Evolutionary conservation across 345 rosid species (phyloP), one percentile per base, ranked within the genome.

Genomic region (Camelina sativa): DNA sequence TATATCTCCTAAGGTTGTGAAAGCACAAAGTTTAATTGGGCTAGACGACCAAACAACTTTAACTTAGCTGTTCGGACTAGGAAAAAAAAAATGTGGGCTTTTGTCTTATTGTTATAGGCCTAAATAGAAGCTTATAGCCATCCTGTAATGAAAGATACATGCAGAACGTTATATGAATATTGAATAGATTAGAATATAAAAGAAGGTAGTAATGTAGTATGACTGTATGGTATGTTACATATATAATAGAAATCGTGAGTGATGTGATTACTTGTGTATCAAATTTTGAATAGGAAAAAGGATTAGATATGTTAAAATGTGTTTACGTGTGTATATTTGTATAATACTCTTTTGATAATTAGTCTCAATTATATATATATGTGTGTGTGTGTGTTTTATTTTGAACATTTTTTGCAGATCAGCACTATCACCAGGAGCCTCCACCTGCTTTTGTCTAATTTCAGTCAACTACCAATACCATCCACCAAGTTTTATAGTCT

Each of bases 371-470:
- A 17, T 17, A 17, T 17, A 17, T 17, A 17, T 17, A 17, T 17
- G 1, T 5, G 48, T 1, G 8, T 1, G 8, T 15, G 5, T 13
- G 4, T 40, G 5, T 40, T 38, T 48, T 47, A 7, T 48, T 17
- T 48, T 48, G 9, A 48, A 48, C 23, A 3, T 20, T 67, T 71
- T 76, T 63, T 79, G 72, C 78, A 75, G 74, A 85, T 17, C 17
- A 72, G 80, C 94, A 87, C 84, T 86, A 89, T 48, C 80, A 87
- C 71, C 85, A 85, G 81, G 66, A 83, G 77, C 62, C 83, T 76
- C 95, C 91, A 89, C 90, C 84, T 82, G 48, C 62, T 47, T 76
- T 81, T 86, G 90, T 86, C 90, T 75, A 75, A 62, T 16, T 62
- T 62, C n/a, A 44, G 54, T 69, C 75, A 76, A 54, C 75, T 53